These are phyloP conservation scores for Arthrobotrys pseudoclavata DNA, from an alignment of 2,329 filamentous ascomycete species.

Conservation along the genomic window DNA sequence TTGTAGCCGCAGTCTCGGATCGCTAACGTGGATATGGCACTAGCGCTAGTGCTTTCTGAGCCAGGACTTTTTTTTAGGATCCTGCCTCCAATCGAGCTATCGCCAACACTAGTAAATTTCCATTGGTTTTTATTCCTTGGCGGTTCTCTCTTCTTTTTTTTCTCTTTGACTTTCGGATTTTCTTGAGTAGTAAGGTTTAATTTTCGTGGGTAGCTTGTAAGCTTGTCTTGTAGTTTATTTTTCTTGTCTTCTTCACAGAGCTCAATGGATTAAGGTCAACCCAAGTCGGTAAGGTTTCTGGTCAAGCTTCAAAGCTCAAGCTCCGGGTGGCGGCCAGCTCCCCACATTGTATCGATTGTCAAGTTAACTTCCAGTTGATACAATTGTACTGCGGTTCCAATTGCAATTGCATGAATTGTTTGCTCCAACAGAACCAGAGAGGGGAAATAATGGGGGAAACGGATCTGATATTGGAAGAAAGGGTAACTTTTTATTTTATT, in stretches of 20 bases:
- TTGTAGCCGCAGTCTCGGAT: conserved; percentile 58
- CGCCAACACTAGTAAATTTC: conserved; percentile 37
- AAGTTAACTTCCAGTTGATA: not conserved
- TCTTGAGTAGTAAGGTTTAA: conserved; percentile 8
- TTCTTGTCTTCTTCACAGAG: conserved; percentile 9
- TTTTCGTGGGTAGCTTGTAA: not conserved
- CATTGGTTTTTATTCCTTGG: conserved; percentile 18
- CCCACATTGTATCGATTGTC: conserved; percentile 23
- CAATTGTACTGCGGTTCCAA: conserved; percentile 1
- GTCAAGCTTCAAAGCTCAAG: conserved; percentile 20
- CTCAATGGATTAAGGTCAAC: conserved; percentile 5
- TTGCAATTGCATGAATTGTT: conserved; percentile 19
- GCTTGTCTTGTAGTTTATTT: conserved; percentile 23
- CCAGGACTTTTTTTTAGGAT: conserved; percentile 59
- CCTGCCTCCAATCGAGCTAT: conserved; percentile 55
- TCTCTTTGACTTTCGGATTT: not conserved
- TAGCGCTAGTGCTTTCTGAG: conserved; percentile 28
- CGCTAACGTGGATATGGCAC: conserved; percentile 39
- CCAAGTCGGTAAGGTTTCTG: not conserved
- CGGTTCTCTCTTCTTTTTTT: not conserved
- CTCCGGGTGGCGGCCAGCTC: conserved; percentile 20
- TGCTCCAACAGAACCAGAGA: conserved; percentile 12
- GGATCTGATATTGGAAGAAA: conserved; percentile 6
- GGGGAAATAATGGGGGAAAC: not conserved
- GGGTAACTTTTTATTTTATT: not conserved